Percentiles rank a stretch among this genome's conserved stretches.
These are phyloP conservation scores for Endocarpon pusillum DNA, from an alignment of 495 filamentous ascomycete species.

Conservation along the genomic window DNA sequence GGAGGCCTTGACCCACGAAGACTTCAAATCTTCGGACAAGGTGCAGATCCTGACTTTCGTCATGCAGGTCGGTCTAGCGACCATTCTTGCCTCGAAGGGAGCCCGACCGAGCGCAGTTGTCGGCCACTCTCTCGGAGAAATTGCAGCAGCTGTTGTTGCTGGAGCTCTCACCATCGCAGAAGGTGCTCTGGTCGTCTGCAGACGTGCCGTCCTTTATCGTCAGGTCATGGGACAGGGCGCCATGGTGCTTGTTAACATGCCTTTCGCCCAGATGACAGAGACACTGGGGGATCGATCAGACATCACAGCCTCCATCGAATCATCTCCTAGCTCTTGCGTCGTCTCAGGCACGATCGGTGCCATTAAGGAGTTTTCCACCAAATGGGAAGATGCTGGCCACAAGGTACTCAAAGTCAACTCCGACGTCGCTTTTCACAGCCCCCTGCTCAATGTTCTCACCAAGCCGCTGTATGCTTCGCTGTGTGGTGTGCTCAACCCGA, in stretches of 20 bases:
- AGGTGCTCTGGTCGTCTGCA: constrained; percentile 17
- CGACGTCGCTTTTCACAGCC: constrained; percentile 20
- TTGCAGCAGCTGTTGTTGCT: constrained; percentile 14
- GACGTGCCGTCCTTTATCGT: constrained; percentile 19
- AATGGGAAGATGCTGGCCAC: constrained; percentile 8
- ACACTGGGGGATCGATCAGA: constrained; percentile 10
- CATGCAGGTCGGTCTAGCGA: constrained; percentile 17
- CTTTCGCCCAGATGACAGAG: constrained; percentile 21
- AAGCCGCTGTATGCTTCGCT: constrained; percentile 13
- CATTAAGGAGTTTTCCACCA: constrained; percentile 8
- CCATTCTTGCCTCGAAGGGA: constrained; percentile 13
- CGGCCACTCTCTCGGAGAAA: constrained; percentile 23
- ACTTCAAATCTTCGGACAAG: constrained; percentile 12
- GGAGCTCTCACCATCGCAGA: constrained; percentile 14
- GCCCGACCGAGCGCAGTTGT: constrained; percentile 15
- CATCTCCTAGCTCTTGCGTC: constrained; percentile 25
- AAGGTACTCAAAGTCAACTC: constrained; percentile 16
- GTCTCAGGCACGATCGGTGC: constrained; percentile 15
- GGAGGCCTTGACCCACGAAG: constrained; percentile 12
- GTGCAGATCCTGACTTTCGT: constrained; percentile 19
- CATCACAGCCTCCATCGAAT: constrained; percentile 24
- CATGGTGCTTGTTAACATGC: constrained; percentile 32
- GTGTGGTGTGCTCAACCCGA: constrained; percentile 9
- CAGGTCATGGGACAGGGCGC: constrained; percentile 28
- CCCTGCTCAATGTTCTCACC: constrained; percentile 16